These are phyloP conservation scores for Cutaneotrichosporon sp. DNA, from an alignment of 1,284 basidiomycete species.

Conservation along the genomic window DNA sequence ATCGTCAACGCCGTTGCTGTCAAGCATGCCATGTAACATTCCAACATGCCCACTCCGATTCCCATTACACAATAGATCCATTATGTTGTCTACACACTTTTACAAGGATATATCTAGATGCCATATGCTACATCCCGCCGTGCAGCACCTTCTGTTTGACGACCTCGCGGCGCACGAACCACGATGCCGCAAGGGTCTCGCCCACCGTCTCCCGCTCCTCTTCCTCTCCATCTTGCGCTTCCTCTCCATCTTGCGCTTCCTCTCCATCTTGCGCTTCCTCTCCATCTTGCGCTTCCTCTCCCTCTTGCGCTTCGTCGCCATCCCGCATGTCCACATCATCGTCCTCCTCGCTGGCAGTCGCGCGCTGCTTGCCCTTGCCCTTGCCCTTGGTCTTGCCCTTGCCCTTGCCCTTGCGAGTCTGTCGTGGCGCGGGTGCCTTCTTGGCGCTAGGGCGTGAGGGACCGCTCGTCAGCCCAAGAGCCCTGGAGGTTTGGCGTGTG, in stretches of 20 bases:
- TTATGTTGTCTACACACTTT: not conserved
- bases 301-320: not conserved
- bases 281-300: not conserved
- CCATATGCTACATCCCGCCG: not conserved
- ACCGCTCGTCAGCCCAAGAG: not conserved
- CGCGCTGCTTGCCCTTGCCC: not conserved
- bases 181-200: conserved; percentile 6
- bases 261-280: not conserved
- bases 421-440: not conserved
- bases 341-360: not conserved
- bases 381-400: not conserved
- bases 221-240: conserved; percentile 9
- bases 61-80: not conserved
- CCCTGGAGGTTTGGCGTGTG: not conserved
- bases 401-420: too few relatives aligned
- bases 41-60: not conserved
- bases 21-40: conserved; percentile 63
- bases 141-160: conserved; percentile 8
- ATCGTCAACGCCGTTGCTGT: conserved; percentile 74
- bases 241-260: conserved; percentile 15
- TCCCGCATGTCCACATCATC: not conserved
- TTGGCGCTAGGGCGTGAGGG: not conserved
- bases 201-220: not conserved
- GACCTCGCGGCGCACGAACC: not conserved
- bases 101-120: not conserved